These are phyloP conservation scores for Vaccinium corymbosum DNA, from an alignment of 148 eudicot genomes.

Conservation along the genomic window DNA sequence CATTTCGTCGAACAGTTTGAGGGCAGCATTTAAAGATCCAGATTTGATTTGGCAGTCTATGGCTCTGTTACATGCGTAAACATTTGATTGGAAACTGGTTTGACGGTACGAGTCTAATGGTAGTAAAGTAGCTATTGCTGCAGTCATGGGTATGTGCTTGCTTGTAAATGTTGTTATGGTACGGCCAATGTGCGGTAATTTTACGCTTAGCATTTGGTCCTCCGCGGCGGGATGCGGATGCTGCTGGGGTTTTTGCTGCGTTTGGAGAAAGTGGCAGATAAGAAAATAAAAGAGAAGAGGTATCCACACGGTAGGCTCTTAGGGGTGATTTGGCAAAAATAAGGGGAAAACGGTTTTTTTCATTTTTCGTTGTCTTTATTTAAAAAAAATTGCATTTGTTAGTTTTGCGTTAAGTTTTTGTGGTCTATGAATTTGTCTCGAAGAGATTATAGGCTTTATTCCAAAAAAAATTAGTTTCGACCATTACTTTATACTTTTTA, in stretches of 20 bases:
- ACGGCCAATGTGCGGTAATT: slow-evolving; percentile 12
- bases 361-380: no score
- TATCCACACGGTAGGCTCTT: no score
- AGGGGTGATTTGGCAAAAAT: no score
- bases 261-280: background rate
- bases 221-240: background rate
- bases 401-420: no score
- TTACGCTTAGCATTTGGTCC: slow-evolving; percentile 20
- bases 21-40: slow-evolving; percentile 43
- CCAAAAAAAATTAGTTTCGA: no score
- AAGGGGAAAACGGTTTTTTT: no score
- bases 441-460: no score
- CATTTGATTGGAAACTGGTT: slow-evolving; percentile 21
- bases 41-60: slow-evolving; percentile 39
- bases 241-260: background rate
- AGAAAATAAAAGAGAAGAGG: background rate
- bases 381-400: no score
- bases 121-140: slow-evolving; percentile 11
- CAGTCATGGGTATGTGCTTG: slow-evolving; percentile 4
- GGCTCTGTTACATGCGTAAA: slow-evolving; percentile 42
- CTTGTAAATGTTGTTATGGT: slow-evolving; percentile 10
- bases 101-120: slow-evolving; percentile 35
- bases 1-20: slow-evolving; percentile 75
- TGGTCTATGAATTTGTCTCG: no score
- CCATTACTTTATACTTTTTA: no score